Percentiles rank a stretch among this genome's conserved stretches.
These are phyloP conservation scores for Dittrichia graveolens DNA, from an alignment of 129 eudicot species.

Conservation along the genomic window DNA sequence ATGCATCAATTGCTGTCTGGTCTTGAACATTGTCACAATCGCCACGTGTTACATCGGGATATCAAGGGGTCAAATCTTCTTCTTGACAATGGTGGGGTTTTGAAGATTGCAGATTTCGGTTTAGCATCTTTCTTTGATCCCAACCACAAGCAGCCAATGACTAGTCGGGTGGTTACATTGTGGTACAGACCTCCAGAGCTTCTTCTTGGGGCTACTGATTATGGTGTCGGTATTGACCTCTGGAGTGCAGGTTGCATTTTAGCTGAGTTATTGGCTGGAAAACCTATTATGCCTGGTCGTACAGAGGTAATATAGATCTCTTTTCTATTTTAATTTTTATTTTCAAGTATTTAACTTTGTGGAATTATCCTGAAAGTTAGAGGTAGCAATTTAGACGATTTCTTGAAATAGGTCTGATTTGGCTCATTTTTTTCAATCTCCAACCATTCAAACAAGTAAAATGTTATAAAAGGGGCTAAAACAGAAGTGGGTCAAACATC, in stretches of 20 bases:
- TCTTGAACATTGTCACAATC: constrained; percentile 92
- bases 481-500: too few relatives aligned
- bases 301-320: constrained; percentile 55
- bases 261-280: constrained; percentile 73
- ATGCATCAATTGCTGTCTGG: constrained; percentile 91
- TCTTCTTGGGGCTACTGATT: constrained; percentile 93
- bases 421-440: background rate
- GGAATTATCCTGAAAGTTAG: constrained; percentile 7
- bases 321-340: background rate
- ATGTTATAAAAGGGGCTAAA: too few relatives aligned
- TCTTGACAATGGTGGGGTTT: constrained; percentile 69
- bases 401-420: background rate
- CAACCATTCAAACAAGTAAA: too few relatives aligned
- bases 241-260: constrained; percentile 92
- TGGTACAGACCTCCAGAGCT: constrained; percentile 99
- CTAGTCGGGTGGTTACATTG: constrained; percentile 90
- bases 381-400: background rate
- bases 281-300: constrained; percentile 87
- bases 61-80: constrained; percentile 95
- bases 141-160: constrained; percentile 86
- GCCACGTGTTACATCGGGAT: constrained; percentile 90
- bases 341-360: constrained; percentile 2
- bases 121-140: constrained; percentile 88
- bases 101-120: constrained; percentile 95
- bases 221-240: constrained; percentile 88